These are phyloP conservation scores for Lentinula aciculospora DNA, from an alignment of 768 basidiomycete genomes.

Conservation along the genomic window DNA sequence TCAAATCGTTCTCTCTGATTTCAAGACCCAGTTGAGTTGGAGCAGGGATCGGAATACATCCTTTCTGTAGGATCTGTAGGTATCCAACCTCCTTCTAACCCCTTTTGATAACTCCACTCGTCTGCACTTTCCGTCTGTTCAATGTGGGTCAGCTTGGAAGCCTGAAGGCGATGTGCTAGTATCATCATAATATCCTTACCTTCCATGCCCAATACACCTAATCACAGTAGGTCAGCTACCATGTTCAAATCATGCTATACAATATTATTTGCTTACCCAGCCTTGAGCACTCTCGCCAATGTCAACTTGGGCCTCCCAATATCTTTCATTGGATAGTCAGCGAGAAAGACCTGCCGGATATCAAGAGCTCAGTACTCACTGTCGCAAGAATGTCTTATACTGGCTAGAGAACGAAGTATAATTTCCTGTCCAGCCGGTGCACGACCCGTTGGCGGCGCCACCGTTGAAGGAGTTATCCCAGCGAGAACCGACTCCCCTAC, in stretches of 20 bases:
- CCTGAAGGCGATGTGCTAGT: not conserved
- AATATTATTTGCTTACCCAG: constrained; percentile 40
- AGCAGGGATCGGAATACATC: constrained; percentile 59
- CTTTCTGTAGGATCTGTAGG: constrained; percentile 64
- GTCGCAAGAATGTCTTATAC: constrained; percentile 58
- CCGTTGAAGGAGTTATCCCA: constrained; percentile 39
- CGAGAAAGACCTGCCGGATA: not conserved
- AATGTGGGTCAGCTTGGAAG: constrained; percentile 1
- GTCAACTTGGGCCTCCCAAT: constrained; percentile 77
- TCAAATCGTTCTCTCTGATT: not conserved
- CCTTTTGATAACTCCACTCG: constrained; percentile 74
- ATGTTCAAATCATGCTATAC: not conserved
- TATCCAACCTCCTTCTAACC: constrained; percentile 74
- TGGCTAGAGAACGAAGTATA: constrained; percentile 49
- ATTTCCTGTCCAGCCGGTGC: constrained; percentile 57
- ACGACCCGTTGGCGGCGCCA: constrained; percentile 51
- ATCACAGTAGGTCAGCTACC: constrained; percentile 8
- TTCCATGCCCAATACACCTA: constrained; percentile 63
- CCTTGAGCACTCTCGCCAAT: constrained; percentile 68
- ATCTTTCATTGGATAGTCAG: constrained; percentile 28
- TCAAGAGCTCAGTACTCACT: constrained; percentile 34
- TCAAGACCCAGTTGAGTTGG: constrained; percentile 7
- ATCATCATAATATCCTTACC: constrained; percentile 29
- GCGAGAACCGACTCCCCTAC: constrained; percentile 61
- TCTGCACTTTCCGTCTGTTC: constrained; percentile 58